Percentiles rank a stretch among this genome's conserved stretches.
Evolutionary conservation across 129 eudicot species (phyloP).

Genomic region (Artemisia tridentata): DNA sequence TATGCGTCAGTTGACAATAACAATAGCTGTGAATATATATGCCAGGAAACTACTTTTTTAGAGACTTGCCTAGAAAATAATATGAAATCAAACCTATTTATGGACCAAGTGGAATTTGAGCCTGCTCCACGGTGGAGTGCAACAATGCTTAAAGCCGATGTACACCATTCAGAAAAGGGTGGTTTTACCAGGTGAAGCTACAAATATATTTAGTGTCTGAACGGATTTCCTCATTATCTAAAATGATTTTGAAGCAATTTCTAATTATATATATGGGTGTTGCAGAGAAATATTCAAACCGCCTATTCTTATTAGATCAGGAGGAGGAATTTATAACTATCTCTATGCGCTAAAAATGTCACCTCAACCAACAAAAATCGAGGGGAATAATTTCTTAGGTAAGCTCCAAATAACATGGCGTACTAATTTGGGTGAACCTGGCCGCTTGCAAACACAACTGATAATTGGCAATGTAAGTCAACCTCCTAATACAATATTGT

Average conservation of each 20-base stretch:
- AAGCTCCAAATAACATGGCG: conserved; percentile 99
- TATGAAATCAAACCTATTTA: conserved; percentile 78
- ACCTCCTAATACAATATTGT: too few relatives aligned
- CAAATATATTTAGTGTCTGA: conserved; percentile 6
- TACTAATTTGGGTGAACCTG: conserved; percentile 96
- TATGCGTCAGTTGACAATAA: too few relatives aligned
- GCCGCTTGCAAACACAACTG: conserved; percentile 95
- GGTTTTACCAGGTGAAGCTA: conserved; percentile 39
- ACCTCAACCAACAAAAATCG: conserved; percentile 48
- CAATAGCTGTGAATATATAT: too few relatives aligned
- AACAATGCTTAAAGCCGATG: conserved; percentile 58
- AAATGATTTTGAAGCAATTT: too few relatives aligned
- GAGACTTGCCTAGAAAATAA: conserved; percentile 97
- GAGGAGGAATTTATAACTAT: conserved; percentile 86
- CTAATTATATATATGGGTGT: too few relatives aligned
- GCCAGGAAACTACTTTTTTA: conserved; percentile 82
- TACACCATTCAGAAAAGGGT: conserved; percentile 44
- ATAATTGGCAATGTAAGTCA: conserved; percentile 84
- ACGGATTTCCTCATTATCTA: neutral
- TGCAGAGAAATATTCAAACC: conserved; percentile 67
- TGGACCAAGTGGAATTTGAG: conserved; percentile 99
- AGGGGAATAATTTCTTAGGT: conserved; percentile 88
- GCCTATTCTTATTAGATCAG: conserved; percentile 82
- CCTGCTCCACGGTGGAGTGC: conserved; percentile 88
- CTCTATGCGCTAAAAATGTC: conserved; percentile 74